These are phyloP conservation scores for Alisma plantagoaquatica DNA, from an alignment of 106 monocot genomes.

Conservation along the genomic window DNA sequence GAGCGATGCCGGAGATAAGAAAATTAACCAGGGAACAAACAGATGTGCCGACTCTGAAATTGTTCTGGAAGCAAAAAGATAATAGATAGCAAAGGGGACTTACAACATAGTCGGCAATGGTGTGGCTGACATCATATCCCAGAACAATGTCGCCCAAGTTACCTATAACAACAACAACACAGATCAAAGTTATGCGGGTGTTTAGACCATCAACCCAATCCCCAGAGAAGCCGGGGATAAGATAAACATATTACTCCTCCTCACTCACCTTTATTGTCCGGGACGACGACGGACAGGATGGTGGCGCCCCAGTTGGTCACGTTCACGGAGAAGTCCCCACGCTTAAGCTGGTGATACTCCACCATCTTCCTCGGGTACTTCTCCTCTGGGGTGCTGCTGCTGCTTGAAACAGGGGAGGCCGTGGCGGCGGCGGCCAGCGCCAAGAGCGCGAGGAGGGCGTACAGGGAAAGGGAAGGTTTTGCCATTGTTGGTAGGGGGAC, in stretches of 20 bases:
- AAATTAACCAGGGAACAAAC: not conserved
- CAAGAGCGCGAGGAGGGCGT: too few relatives aligned
- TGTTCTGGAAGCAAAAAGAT: not conserved
- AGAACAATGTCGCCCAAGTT: constrained; percentile 67
- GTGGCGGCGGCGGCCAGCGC: too few relatives aligned
- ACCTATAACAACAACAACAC: constrained; percentile 22
- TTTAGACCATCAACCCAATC: not conserved
- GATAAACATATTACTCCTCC: not conserved
- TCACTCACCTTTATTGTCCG: constrained; percentile 58
- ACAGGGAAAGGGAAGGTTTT: too few relatives aligned
- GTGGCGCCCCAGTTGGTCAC: constrained; percentile 82
- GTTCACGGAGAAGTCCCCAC: constrained; percentile 75
- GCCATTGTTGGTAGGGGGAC: too few relatives aligned
- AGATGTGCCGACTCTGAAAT: too few relatives aligned
- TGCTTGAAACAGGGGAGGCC: too few relatives aligned
- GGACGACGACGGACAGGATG: constrained; percentile 62
- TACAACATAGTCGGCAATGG: constrained; percentile 35
- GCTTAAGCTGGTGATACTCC: constrained; percentile 50
- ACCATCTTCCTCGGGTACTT: too few relatives aligned
- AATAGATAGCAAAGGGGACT: not conserved
- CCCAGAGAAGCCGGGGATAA: too few relatives aligned
- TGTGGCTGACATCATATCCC: constrained; percentile 40
- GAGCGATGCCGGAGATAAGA: too few relatives aligned
- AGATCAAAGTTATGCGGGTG: not conserved
- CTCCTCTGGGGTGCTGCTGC: too few relatives aligned